phyloP scores from a whole-genome alignment of 257 asterid species.

The Fraxinus cuspidata region DNA sequence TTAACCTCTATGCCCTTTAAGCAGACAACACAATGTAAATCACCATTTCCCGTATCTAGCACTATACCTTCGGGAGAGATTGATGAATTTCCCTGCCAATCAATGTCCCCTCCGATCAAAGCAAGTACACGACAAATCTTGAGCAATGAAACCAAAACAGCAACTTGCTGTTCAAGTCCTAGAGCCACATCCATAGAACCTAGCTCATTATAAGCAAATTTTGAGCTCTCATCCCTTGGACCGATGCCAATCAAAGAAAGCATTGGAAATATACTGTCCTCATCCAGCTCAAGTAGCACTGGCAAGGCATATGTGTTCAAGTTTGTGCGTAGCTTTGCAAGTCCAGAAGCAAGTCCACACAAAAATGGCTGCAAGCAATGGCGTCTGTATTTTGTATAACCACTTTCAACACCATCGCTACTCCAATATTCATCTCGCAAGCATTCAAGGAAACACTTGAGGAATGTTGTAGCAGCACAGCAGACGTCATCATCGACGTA shows the following conservation, averaged over 20 bases:
- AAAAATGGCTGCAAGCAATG: conserved; percentile 76
- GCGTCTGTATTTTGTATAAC: conserved; percentile 69
- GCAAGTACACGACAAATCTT: conserved; percentile 88
- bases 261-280: conserved; percentile 80
- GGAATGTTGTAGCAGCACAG: conserved; percentile 85
- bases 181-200: conserved; percentile 39
- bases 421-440: conserved; percentile 90
- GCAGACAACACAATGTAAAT: conserved; percentile 48
- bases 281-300: conserved; percentile 75
- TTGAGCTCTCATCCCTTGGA: conserved; percentile 42
- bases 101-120: conserved; percentile 90
- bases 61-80: conserved; percentile 36
- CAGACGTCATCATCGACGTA: conserved; percentile 91
- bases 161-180: conserved; percentile 68
- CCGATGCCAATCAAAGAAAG: conserved; percentile 71
- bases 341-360: conserved; percentile 78
- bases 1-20: conserved; percentile 66
- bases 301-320: conserved; percentile 90
- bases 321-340: conserved; percentile 78
- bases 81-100: conserved; percentile 57
- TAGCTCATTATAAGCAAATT: conserved; percentile 45
- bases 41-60: conserved; percentile 42
- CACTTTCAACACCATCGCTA: conserved; percentile 72
- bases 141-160: conserved; percentile 81
- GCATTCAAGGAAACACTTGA: conserved; percentile 85